Base-by-base conservation (phyloP, 2,329 filamentous ascomycete species). In the Coniochaeta prunicola region DNA sequence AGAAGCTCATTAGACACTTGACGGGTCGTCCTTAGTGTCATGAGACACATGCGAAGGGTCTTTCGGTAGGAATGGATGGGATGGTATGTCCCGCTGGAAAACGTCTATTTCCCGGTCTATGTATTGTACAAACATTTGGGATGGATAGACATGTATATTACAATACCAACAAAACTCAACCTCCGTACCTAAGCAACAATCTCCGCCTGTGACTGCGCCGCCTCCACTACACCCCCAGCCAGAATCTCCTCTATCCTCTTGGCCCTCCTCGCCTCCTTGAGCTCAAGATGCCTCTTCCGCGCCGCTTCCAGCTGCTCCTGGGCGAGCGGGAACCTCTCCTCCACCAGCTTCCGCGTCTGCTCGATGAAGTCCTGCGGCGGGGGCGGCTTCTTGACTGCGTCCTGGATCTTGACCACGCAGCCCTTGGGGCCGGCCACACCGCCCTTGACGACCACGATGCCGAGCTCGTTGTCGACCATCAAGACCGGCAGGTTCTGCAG, bases 401-500 rank as follows among this genome's bases (percentile, higher is more conserved):
- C 94, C 71, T 96, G 89, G 59, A 99, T 80, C 75, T 87, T 86
- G 61, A 99, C 89, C 59, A 92, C 76, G 64, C 89, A 87, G 61
- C 91, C 89, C 76, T 96, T 96, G 60, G 93, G 93, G 0, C 94
- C 94, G 34, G 89, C 89, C 45, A 99, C 87, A 64, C 86, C 83
- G 31, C 93, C 94, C 75, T 89, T 91, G 63, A 99, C 87, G 57
- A 97, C 85, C 60, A 99, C 85, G 67, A 96, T 85, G 21, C 94
- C 94, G 69, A 92, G 88, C 72, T 90, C 88, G 66, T 87, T 83
- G 75, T 97, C 92, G 34, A 96, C 88, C 79, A 91, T 88, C 71
- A 99, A 77, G 57, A 99, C 86, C 75, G 88, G 90, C 66, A 97
- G 77, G 75, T 96, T 97, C 81, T 97, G 92, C 59, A 94, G 82